phyloP scores from a whole-genome alignment of 306 rosid species.

The Trifolium pratense region DNA sequence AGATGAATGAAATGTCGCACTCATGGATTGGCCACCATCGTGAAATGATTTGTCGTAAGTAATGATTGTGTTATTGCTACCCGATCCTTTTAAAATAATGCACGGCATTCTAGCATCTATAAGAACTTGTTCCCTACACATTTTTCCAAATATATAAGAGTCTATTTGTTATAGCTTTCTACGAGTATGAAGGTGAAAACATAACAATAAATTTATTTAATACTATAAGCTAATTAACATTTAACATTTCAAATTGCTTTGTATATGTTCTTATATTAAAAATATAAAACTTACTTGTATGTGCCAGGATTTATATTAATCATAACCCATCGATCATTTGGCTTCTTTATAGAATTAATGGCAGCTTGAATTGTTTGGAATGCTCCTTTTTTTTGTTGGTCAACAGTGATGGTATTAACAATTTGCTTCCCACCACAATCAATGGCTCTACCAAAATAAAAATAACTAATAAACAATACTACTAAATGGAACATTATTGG shows the following conservation, averaged over 20 bases:
- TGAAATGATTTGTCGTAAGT: not conserved
- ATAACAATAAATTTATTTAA: not conserved
- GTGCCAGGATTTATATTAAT: slow-evolving; percentile 41
- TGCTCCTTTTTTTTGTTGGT: slow-evolving; percentile 33
- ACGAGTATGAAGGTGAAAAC: too few relatives aligned
- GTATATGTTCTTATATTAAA: not conserved
- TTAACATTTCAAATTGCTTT: slow-evolving; percentile 16
- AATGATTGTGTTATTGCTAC: not conserved
- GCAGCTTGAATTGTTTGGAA: slow-evolving; percentile 54
- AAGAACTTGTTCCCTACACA: not conserved
- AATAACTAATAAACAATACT: not conserved
- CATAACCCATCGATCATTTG: slow-evolving; percentile 40
- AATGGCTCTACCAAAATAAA: not conserved
- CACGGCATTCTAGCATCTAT: not conserved
- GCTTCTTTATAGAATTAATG: slow-evolving; percentile 44
- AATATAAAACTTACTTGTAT: slow-evolving; percentile 6
- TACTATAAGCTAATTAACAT: not conserved
- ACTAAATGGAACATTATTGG: slow-evolving; percentile 3
- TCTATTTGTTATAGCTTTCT: too few relatives aligned
- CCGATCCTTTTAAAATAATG: not conserved
- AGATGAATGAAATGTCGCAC: slow-evolving; percentile 11
- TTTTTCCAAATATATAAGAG: too few relatives aligned
- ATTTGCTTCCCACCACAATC: slow-evolving; percentile 24
- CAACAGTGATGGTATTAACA: slow-evolving; percentile 36
- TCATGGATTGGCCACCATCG: not conserved